Percentiles rank a stretch among this genome's conserved stretches.
phyloP scores from a whole-genome alignment of 2,329 filamentous ascomycete genomes.

The Cadophora sp. region DNA sequence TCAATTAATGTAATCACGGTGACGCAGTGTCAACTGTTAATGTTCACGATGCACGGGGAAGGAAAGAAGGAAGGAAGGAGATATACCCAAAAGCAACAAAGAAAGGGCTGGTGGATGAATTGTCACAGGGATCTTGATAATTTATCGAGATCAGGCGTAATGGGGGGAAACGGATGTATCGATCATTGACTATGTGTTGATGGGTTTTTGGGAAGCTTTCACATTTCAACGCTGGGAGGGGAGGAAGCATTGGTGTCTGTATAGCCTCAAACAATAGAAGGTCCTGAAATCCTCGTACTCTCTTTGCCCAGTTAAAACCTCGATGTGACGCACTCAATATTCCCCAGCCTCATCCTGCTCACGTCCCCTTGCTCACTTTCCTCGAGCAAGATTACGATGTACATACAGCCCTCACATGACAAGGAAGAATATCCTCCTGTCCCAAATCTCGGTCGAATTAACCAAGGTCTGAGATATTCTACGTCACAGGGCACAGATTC shows the following conservation, averaged over 20 bases:
- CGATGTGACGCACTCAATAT: neutral
- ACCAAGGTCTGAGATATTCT: neutral
- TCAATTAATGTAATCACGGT: constrained; percentile 41
- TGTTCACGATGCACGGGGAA: constrained; percentile 32
- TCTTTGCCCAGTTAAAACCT: neutral
- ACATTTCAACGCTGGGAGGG: constrained; percentile 21
- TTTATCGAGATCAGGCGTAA: constrained; percentile 27
- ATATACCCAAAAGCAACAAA: constrained; percentile 37
- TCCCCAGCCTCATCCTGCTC: too few species aligned
- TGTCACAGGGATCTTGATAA: constrained; percentile 20
- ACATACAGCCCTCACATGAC: neutral
- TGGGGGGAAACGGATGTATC: constrained; percentile 31
- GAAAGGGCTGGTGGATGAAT: constrained; percentile 21
- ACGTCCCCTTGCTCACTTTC: neutral
- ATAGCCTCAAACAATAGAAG: constrained; percentile 34
- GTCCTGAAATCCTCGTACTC: constrained; percentile 14
- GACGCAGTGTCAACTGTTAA: constrained; percentile 30
- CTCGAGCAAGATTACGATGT: neutral
- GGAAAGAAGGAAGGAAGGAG: constrained; percentile 20
- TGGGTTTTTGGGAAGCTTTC: constrained; percentile 24
- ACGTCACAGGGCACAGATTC: constrained; percentile 1
- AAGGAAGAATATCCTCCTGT: too few species aligned
- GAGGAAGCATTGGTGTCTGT: constrained; percentile 24
- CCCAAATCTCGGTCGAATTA: too few species aligned
- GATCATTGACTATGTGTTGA: constrained; percentile 33